A percentile compares a stretch with the other conserved stretches of the same genome.
These are phyloP conservation scores for Tetramitus jugosus DNA, from an alignment of 208 protist species.

Conservation along the genomic window DNA sequence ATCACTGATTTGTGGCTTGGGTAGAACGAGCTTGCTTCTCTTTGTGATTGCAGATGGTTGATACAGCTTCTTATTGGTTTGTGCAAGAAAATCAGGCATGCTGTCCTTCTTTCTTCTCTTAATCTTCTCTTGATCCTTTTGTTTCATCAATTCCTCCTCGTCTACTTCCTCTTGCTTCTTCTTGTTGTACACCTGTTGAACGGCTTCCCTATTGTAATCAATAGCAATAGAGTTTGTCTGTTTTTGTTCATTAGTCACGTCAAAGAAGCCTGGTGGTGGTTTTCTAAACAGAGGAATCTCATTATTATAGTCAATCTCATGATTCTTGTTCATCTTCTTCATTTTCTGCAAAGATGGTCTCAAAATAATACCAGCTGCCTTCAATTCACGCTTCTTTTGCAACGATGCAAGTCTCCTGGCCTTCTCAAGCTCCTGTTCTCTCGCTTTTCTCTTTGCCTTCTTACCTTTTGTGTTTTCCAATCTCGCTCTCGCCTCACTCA, in stretches of 20 bases:
- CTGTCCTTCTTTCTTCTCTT: constrained; percentile 19
- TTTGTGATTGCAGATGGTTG: constrained; percentile 16
- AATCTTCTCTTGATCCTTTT: constrained; percentile 31
- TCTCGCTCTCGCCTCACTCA: constrained; percentile 94
- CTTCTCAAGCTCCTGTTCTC: constrained; percentile 95
- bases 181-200: constrained; percentile 40
- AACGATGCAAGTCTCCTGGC: constrained; percentile 88
- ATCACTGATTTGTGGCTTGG: constrained; percentile 36
- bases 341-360: neutral
- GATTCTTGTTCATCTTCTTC: constrained; percentile 29
- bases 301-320: constrained; percentile 61
- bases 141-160: constrained; percentile 23
- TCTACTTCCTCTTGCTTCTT: constrained; percentile 16
- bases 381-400: constrained; percentile 92
- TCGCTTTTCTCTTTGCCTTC: constrained; percentile 95
- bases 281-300: constrained; percentile 73
- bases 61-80: constrained; percentile 30
- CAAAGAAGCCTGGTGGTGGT: constrained; percentile 54
- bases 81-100: constrained; percentile 10
- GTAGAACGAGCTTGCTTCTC: constrained; percentile 21
- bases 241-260: constrained; percentile 47
- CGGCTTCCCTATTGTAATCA: constrained; percentile 35
- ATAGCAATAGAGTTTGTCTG: constrained; percentile 10
- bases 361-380: constrained; percentile 80
- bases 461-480: constrained; percentile 99